phyloP scores from a whole-genome alignment of 768 basidiomycete genomes.

The Pleurotus sapidus region DNA sequence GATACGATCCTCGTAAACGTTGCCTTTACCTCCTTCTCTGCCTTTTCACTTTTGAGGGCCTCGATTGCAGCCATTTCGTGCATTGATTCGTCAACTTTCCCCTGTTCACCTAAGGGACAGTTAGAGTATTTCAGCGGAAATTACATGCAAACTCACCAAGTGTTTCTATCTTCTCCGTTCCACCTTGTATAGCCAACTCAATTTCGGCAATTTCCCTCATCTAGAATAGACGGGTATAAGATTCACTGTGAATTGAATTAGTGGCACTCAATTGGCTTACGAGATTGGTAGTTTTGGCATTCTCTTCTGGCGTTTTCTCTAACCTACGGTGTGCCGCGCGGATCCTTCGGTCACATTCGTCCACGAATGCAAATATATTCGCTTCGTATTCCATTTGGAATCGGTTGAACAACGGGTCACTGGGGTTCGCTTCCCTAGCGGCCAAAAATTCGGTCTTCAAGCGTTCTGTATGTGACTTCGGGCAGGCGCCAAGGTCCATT shows the following conservation, averaged over 20 bases:
- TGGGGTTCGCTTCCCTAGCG: slow-evolving; percentile 72
- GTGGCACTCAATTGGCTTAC: slow-evolving; percentile 32
- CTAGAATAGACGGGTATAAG: slow-evolving; percentile 29
- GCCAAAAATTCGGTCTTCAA: slow-evolving; percentile 88
- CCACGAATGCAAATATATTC: slow-evolving; percentile 94
- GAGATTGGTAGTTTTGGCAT: slow-evolving; percentile 96
- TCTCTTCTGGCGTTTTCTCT: slow-evolving; percentile 99
- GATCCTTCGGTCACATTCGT: slow-evolving; percentile 97
- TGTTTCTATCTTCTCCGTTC: slow-evolving; percentile 96
- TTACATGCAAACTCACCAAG: slow-evolving; percentile 53
- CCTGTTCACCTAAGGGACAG: slow-evolving; percentile 77
- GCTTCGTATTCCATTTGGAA: slow-evolving; percentile 97
- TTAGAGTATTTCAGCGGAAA: slow-evolving; percentile 12
- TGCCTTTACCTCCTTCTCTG: slow-evolving; percentile 82
- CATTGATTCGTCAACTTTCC: slow-evolving; percentile 99
- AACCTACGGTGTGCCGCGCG: slow-evolving; percentile 88
- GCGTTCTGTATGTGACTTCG: slow-evolving; percentile 93
- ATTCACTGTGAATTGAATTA: no score
- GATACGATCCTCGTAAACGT: not conserved
- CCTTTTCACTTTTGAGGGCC: slow-evolving; percentile 93
- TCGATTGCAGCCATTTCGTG: slow-evolving; percentile 96
- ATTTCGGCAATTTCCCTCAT: slow-evolving; percentile 99
- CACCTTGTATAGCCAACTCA: slow-evolving; percentile 97
- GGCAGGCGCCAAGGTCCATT: slow-evolving; percentile 99
- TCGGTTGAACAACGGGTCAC: slow-evolving; percentile 75